Evolutionary conservation across 257 asterid genomes (phyloP).

Genomic region (Verbascum thapsus): DNA sequence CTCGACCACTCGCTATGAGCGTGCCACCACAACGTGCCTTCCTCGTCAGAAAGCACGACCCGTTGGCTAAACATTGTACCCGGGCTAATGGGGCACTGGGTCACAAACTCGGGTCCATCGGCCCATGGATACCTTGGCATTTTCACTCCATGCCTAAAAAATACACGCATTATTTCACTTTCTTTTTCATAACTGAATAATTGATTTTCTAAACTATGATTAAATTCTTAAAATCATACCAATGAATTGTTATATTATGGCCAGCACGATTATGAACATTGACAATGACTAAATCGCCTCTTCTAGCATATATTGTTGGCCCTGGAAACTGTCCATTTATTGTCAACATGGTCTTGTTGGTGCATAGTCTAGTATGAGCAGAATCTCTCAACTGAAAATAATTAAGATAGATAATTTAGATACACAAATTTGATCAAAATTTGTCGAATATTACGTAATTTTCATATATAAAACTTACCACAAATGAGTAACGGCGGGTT

Average conservation of each 20-base stretch:
- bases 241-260: conserved; percentile 42
- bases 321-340: conserved; percentile 51
- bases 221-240: conserved; percentile 26
- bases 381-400: conserved; percentile 35
- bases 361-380: conserved; percentile 39
- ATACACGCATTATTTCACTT: not conserved
- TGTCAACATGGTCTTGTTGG: conserved; percentile 43
- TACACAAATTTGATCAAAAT: not conserved
- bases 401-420: not conserved
- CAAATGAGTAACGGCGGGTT: conserved; percentile 36
- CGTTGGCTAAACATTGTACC: conserved; percentile 49
- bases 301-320: conserved; percentile 41
- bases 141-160: conserved; percentile 68
- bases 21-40: conserved; percentile 81
- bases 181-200: too few relatives aligned
- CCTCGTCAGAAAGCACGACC: conserved; percentile 52
- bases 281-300: conserved; percentile 40
- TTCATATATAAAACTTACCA: conserved; percentile 22
- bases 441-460: too few relatives aligned
- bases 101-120: conserved; percentile 61
- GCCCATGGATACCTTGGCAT: conserved; percentile 70
- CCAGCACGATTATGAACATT: conserved; percentile 34
- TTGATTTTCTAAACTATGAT: not conserved
- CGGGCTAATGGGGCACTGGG: conserved; percentile 64
- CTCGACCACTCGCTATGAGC: conserved; percentile 70